A percentile compares a stretch with the other conserved stretches of the same genome.
phyloP scores from a whole-genome alignment of 768 basidiomycete species.

The Boletus subcaerulescens region DNA sequence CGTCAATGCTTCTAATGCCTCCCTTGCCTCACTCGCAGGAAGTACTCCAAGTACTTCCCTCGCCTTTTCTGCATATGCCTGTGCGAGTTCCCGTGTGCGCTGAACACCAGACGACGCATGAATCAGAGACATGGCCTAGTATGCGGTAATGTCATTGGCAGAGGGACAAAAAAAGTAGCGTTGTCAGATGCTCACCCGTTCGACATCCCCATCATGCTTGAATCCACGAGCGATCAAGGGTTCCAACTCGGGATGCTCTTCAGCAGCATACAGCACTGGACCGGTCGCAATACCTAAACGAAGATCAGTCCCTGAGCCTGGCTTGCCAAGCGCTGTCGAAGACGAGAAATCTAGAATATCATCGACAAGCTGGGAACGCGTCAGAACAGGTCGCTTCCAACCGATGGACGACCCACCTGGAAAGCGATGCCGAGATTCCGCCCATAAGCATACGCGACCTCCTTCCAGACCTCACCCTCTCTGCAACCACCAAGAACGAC shows the following conservation, averaged over 20 bases:
- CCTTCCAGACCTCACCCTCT: conserved; percentile 81
- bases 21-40: too few relatives aligned
- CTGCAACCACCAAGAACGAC: conserved; percentile 83
- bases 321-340: conserved; percentile 80
- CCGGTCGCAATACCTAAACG: conserved; percentile 83
- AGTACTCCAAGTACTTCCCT: too few relatives aligned
- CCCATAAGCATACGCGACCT: conserved; percentile 67
- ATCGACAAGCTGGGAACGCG: conserved; percentile 72
- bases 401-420: too few relatives aligned
- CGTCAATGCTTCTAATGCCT: too few relatives aligned
- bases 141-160: too few relatives aligned
- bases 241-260: conserved; percentile 74
- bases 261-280: conserved; percentile 82
- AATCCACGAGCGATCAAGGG: conserved; percentile 81
- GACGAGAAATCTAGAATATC: conserved; percentile 93
- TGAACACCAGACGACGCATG: too few relatives aligned
- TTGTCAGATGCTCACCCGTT: conserved; percentile 49
- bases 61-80: too few relatives aligned
- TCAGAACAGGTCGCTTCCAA: not conserved
- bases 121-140: too few relatives aligned
- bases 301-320: conserved; percentile 75
- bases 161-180: not conserved
- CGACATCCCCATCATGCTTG: conserved; percentile 71
- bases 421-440: too few relatives aligned
- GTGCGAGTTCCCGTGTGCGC: too few relatives aligned